Percentiles rank a stretch among this genome's conserved stretches.
Conservation (phyloP, 768 basidiomycete genomes). For the Xerocomellus chrysenteron region DNA sequence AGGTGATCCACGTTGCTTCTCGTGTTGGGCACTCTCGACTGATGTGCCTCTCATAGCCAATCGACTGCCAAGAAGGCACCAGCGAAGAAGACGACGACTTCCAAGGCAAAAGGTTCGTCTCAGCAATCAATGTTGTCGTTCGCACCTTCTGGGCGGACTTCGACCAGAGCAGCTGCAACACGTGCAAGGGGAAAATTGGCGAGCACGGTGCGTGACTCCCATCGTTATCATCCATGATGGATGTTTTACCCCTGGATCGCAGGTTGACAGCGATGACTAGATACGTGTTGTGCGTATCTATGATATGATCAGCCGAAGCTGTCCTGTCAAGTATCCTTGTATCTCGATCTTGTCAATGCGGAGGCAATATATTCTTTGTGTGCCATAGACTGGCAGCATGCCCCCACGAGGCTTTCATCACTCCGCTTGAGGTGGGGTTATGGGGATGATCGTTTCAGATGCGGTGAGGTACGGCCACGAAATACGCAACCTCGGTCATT, state of each 20-base stretch:
- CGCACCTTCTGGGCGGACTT: slow-evolving; percentile 53
- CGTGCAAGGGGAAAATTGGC: slow-evolving; percentile 65
- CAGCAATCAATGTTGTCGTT: slow-evolving; percentile 57
- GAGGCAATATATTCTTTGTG: background rate
- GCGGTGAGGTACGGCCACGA: background rate
- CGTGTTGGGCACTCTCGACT: slow-evolving; percentile 29
- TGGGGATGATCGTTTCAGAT: background rate
- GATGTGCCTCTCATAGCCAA: slow-evolving; percentile 29
- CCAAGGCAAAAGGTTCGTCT: slow-evolving; percentile 30
- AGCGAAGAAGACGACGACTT: slow-evolving; percentile 43
- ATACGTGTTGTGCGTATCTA: background rate
- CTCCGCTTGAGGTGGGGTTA: background rate
- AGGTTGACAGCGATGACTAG: slow-evolving; percentile 33
- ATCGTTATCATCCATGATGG: background rate
- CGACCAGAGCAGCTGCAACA: slow-evolving; percentile 67
- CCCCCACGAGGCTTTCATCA: background rate
- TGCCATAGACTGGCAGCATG: background rate
- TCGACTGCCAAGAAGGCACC: slow-evolving; percentile 51
- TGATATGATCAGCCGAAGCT: background rate
- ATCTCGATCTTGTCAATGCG: background rate
- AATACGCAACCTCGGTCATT: background rate
- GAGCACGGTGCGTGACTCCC: slow-evolving; percentile 34
- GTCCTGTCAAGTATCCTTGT: background rate
- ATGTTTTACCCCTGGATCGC: background rate
- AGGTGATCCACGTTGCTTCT: slow-evolving; percentile 44